Evolutionary conservation across 179 eudicot species (phyloP).

Genomic region (Vitellaria paradoxa): DNA sequence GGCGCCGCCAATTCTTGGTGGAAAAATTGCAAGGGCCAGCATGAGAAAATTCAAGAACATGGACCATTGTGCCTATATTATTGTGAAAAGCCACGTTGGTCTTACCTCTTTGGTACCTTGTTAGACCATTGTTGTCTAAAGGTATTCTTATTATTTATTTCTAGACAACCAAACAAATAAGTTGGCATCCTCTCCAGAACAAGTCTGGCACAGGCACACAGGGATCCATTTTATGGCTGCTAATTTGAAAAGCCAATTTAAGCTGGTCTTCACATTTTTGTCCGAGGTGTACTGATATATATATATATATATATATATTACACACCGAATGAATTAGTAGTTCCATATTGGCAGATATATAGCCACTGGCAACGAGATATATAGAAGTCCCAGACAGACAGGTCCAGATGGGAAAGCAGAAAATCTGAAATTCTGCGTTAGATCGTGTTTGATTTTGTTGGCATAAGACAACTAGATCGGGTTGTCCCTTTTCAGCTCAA

Average conservation of each 20-base stretch:
- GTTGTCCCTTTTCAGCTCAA: not conserved
- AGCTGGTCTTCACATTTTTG: too few relatives aligned
- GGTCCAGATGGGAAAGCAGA: not conserved
- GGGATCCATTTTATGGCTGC: too few relatives aligned
- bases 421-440: not conserved
- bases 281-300: too few relatives aligned
- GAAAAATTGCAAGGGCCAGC: not conserved
- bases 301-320: too few relatives aligned
- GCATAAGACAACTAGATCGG: not conserved
- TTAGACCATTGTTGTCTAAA: not conserved
- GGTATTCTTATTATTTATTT: not conserved
- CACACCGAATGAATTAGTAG: too few relatives aligned
- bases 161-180: too few relatives aligned
- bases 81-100: not conserved
- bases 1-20: not conserved
- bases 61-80: not conserved
- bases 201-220: too few relatives aligned
- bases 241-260: too few relatives aligned
- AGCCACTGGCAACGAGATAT: too few relatives aligned
- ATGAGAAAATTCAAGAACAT: not conserved
- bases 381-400: not conserved
- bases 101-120: not conserved
- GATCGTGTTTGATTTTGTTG: constrained; percentile 5
- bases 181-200: too few relatives aligned
- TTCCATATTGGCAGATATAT: not conserved